Conservation (phyloP, 1,284 basidiomycete species). For the Trichosporon faecale region DNA sequence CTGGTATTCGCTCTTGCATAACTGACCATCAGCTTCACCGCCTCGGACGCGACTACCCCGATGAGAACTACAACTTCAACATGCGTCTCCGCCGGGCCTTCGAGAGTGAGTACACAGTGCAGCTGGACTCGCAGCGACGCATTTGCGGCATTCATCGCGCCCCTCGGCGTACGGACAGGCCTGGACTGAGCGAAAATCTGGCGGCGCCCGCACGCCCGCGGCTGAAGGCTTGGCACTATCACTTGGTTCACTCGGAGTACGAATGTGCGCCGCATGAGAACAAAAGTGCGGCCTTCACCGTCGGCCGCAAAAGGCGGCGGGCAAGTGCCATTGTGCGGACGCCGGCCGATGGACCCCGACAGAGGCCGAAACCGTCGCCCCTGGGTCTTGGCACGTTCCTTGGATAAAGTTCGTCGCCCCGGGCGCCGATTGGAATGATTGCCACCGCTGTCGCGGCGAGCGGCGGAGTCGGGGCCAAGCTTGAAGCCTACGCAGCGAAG, state of each 20-base stretch:
- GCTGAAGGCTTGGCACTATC: not conserved
- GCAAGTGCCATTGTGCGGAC: not conserved
- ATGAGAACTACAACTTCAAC: constrained; percentile 51
- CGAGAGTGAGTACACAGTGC: constrained; percentile 42
- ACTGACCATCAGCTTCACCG: constrained; percentile 44
- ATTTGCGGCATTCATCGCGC: not conserved
- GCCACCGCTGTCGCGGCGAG: not conserved
- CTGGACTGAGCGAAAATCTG: not conserved
- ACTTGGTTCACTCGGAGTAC: not conserved
- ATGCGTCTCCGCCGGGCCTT: constrained; percentile 50
- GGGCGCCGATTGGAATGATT: not conserved
- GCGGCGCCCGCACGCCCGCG: not conserved
- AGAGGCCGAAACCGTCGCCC: not conserved
- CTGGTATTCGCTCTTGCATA: not conserved
- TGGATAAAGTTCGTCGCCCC: constrained; percentile 1
- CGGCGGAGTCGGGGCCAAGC: not conserved
- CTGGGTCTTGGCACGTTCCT: constrained; percentile 7
- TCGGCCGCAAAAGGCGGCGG: not conserved
- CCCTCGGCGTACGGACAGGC: not conserved
- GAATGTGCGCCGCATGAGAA: not conserved
- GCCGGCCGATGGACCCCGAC: constrained; percentile 1
- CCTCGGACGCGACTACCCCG: constrained; percentile 52
- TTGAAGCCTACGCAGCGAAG: constrained; percentile 6
- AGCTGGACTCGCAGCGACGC: not conserved
- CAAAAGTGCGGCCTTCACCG: constrained; percentile 3